A percentile compares a stretch with the other conserved stretches of the same genome.
Conservation (phyloP, 164 flowering plant genomes). For the Houttuynia cordata region DNA sequence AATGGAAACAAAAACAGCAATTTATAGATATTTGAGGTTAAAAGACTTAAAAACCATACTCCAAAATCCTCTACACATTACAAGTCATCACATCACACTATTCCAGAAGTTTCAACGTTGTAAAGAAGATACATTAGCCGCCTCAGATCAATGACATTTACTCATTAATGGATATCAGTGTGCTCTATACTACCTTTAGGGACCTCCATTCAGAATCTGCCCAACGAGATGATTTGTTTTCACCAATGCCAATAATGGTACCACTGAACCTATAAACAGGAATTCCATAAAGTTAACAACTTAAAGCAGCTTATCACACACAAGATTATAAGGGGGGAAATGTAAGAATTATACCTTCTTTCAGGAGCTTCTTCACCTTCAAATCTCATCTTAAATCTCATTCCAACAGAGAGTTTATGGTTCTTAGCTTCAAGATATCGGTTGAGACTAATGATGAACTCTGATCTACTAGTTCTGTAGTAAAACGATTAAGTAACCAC, state of each 20-base stretch:
- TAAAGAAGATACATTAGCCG: too few relatives aligned
- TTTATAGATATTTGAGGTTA: not conserved
- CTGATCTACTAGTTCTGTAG: conserved; percentile 77
- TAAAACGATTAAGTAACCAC: conserved; percentile 7
- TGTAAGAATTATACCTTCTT: conserved; percentile 45
- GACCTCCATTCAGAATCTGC: conserved; percentile 88
- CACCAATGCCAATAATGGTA: conserved; percentile 80
- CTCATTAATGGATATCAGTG: not conserved
- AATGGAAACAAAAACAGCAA: not conserved
- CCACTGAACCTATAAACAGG: conserved; percentile 61
- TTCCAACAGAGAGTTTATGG: conserved; percentile 68
- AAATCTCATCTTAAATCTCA: conserved; percentile 93
- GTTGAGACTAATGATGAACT: conserved; percentile 74
- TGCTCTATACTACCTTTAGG: conserved; percentile 45
- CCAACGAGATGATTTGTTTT: conserved; percentile 51
- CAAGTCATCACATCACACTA: not conserved
- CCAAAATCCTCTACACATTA: not conserved
- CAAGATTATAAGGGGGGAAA: not conserved
- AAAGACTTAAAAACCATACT: not conserved
- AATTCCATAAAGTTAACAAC: not conserved
- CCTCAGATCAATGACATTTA: not conserved
- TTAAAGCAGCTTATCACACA: not conserved
- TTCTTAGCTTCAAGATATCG: conserved; percentile 71
- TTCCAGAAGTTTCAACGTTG: too few relatives aligned
- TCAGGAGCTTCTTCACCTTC: conserved; percentile 98